Evolutionary conservation across 2,329 filamentous ascomycete genomes (phyloP).

Genomic region (Ophidiomyces ophidiicola): DNA sequence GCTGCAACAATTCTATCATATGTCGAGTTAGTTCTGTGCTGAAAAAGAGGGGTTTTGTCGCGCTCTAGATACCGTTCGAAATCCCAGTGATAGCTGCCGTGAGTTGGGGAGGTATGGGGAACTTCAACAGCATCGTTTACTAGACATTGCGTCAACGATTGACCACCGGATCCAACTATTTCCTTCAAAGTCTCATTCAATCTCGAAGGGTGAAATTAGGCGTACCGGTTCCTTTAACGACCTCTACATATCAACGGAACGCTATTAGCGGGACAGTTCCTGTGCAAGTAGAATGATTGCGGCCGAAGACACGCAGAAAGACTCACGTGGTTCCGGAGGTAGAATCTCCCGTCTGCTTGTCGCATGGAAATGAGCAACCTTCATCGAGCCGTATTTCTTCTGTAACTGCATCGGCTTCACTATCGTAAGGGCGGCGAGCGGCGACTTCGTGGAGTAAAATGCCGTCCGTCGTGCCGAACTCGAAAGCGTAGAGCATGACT

Average conservation of each 20-base stretch:
- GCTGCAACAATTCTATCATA: constrained; percentile 56
- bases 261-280: constrained; percentile 8
- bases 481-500: constrained; percentile 26
- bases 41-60: constrained; percentile 1
- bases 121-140: constrained; percentile 79
- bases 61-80: constrained; percentile 57
- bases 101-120: constrained; percentile 57
- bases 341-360: constrained; percentile 64
- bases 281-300: no score
- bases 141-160: constrained; percentile 22
- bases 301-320: no score
- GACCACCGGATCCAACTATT: neutral
- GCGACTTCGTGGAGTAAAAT: constrained; percentile 18
- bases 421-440: constrained; percentile 13
- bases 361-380: constrained; percentile 75
- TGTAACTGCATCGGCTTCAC: constrained; percentile 19
- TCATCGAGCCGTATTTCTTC: constrained; percentile 30
- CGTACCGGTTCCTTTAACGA: constrained; percentile 62
- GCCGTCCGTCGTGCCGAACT: constrained; percentile 19
- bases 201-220: no score
- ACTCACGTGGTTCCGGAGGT: constrained; percentile 73
- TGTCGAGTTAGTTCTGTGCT: neutral
- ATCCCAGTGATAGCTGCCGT: constrained; percentile 98
- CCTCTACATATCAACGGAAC: constrained; percentile 41
- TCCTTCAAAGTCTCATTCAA: neutral